Evolutionary conservation across 768 basidiomycete species (phyloP).

Genomic region (Rhizopogon roseolus): DNA sequence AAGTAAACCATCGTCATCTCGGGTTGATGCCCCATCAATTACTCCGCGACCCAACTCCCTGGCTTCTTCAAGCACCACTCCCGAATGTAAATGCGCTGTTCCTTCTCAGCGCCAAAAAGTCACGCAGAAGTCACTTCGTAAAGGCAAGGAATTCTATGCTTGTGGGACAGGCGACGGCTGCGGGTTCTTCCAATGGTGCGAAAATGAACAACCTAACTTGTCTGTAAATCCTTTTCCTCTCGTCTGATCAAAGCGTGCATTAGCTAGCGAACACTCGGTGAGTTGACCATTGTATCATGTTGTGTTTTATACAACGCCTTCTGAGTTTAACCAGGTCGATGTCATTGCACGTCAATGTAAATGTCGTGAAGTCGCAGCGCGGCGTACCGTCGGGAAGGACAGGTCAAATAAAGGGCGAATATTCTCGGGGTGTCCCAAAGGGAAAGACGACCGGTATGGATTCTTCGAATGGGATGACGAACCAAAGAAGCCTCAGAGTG

Average conservation of each 20-base stretch:
- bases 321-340: conserved; percentile 6
- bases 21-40: too few relatives aligned
- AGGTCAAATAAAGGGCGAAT: conserved; percentile 67
- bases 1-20: too few relatives aligned
- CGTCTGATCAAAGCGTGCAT: conserved; percentile 36
- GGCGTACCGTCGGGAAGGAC: conserved; percentile 52
- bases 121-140: conserved; percentile 42
- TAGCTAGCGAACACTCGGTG: conserved; percentile 21
- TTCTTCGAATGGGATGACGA: conserved; percentile 79
- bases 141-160: conserved; percentile 38
- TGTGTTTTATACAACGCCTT: not conserved
- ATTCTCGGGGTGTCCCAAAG: conserved; percentile 77
- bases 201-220: conserved; percentile 14
- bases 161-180: conserved; percentile 39
- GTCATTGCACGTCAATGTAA: conserved; percentile 36
- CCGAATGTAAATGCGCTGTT: conserved; percentile 39
- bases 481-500: conserved; percentile 11
- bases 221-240: conserved; percentile 2
- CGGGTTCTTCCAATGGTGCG: conserved; percentile 48
- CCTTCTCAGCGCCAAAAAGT: conserved; percentile 37
- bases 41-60: too few relatives aligned
- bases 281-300: conserved; percentile 5
- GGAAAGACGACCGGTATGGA: conserved; percentile 47
- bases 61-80: too few relatives aligned
- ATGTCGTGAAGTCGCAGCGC: conserved; percentile 53